Evolutionary conservation across 768 basidiomycete species (phyloP).

Genomic region (Suillus occidentalis): DNA sequence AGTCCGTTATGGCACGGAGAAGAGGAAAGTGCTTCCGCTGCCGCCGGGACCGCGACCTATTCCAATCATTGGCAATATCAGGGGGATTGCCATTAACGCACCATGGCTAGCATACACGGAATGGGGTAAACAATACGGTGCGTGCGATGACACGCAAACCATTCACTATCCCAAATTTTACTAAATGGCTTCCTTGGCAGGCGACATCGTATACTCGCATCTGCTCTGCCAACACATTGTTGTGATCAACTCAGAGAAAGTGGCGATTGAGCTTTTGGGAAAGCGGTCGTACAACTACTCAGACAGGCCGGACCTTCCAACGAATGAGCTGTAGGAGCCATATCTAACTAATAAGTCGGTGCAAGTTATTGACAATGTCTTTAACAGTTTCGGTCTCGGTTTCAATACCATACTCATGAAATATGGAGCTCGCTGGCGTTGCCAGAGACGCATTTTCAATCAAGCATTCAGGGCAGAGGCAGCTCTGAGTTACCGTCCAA

Average conservation of each 20-base stretch:
- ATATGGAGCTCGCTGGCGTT: conserved; percentile 40
- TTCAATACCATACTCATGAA: conserved; percentile 33
- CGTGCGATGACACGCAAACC: not conserved
- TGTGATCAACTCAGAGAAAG: conserved; percentile 28
- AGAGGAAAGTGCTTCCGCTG: conserved; percentile 11
- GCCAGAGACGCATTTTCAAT: conserved; percentile 36
- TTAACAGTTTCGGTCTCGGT: conserved; percentile 31
- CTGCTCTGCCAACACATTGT: conserved; percentile 26
- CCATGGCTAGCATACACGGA: conserved; percentile 23
- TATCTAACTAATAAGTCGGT: too few species aligned
- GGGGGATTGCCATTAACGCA: conserved; percentile 11
- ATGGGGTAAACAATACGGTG: conserved; percentile 21
- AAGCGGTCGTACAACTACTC: conserved; percentile 30
- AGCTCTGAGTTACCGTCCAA: conserved; percentile 25
- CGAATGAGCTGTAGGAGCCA: conserved; percentile 18
- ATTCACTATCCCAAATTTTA: not conserved
- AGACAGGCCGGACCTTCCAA: conserved; percentile 30
- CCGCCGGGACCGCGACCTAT: conserved; percentile 24
- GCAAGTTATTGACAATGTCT: not conserved
- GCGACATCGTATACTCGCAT: conserved; percentile 26
- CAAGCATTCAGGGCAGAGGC: conserved; percentile 33
- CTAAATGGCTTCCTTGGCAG: conserved; percentile 11
- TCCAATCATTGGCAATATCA: conserved; percentile 22
- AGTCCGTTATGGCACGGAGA: conserved; percentile 6
- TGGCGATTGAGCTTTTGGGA: conserved; percentile 26